Base-by-base conservation (phyloP, 1,284 basidiomycete genomes). In the Papiliotrema fonsecae region DNA sequence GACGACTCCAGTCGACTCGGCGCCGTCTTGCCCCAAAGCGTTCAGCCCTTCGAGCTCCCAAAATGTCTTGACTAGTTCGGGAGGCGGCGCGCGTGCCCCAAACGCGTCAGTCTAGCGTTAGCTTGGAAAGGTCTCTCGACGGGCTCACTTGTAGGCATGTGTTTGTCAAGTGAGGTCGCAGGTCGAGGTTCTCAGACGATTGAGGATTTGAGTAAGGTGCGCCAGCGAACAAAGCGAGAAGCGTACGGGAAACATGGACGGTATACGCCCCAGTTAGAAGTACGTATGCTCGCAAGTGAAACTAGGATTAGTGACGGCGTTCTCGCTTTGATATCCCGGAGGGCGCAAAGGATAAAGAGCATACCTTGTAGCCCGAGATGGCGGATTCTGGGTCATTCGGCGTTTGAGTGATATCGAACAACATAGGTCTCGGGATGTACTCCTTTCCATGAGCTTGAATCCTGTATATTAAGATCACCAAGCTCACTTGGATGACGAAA, bases 231-330 rank as follows among this genome's bases (percentile, higher is more conserved):
- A 97, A 76, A 6, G 91, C 88, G 18, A 98, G 80, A 60, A 94
- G 83, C 19, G 85, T 83, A 45, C 84, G 80, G 56, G 87, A 89
- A 39, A 97, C 78, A 70, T 84, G 89, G 5, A 94, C 76, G 42
- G 78, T 81, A 42, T 92, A 77, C 27, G 83, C 82, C n/a, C 88
- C 86, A 2, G 81, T 86, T 14, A 90, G 83, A 27, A 97, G 80
- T 55, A 92, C 92, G 69, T 98, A 99, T 2, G 85, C 88, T 32
- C 96, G 83, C 36, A 99, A 79, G 73, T 98, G 96, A 70, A 97
- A 98, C 85, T 60, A 51, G 34, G n/a, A 39, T 54, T 43, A 58
- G 49, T 41, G 30, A 16, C n/a, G n/a, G n/a, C n/a, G n/a, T n/a
- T n/a, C n/a, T n/a, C n/a, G n/a, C n/a, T n/a, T 27, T 19, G 31